phyloP scores from a whole-genome alignment of 2,329 filamentous ascomycete species.

The Xylariaceae sp. region DNA sequence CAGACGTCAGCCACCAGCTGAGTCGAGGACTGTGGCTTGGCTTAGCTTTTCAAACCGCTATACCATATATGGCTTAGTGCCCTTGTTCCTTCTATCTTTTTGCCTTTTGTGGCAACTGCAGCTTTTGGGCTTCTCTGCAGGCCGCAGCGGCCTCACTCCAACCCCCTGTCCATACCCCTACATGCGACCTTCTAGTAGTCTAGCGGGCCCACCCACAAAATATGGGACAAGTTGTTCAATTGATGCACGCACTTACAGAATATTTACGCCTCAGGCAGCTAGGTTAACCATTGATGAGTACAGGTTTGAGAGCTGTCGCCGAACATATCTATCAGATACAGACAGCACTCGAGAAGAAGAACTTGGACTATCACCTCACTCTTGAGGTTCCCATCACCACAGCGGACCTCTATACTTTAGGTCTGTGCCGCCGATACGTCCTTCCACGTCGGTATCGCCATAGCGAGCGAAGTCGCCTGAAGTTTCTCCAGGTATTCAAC shows the following conservation, averaged over 20 bases:
- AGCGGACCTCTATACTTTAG: constrained; percentile 1
- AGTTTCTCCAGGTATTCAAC: constrained; percentile 36
- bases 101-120: not conserved
- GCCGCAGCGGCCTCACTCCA: not conserved
- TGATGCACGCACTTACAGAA: constrained; percentile 2
- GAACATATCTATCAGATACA: constrained; percentile 17
- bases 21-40: constrained; percentile 4
- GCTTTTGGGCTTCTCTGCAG: not conserved
- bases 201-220: not conserved
- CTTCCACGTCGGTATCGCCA: constrained; percentile 19
- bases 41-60: not conserved
- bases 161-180: not conserved
- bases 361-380: constrained; percentile 14
- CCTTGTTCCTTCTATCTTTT: not conserved
- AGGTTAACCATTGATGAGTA: constrained; percentile 2
- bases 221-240: not conserved
- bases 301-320: constrained; percentile 17
- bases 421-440: constrained; percentile 23
- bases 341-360: constrained; percentile 14
- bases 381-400: constrained; percentile 8
- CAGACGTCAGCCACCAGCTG: no score
- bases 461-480: constrained; percentile 35
- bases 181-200: not conserved
- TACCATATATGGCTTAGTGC: not conserved
- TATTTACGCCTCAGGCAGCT: constrained; percentile 20